Evolutionary conservation across 495 filamentous ascomycete species (phyloP), one percentile per base, ranked within the genome.

Genomic region (Haplographium delicatum): DNA sequence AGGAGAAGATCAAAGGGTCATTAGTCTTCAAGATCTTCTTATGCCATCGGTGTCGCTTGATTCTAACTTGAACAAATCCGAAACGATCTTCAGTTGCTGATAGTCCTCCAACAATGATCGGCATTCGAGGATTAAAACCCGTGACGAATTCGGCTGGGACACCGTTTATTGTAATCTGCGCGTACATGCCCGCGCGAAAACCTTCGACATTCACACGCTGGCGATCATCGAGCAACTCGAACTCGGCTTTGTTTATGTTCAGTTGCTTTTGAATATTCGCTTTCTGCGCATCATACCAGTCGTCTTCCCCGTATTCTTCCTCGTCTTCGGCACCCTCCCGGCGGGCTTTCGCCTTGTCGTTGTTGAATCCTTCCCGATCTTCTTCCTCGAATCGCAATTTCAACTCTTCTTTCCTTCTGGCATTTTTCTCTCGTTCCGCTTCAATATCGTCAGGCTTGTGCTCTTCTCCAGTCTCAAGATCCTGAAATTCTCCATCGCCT

Each of bases 21-120:
- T 91, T 95, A 15, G 88, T 96, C 70, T 98, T 98, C 54, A 98
- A 72, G 49, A 96, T 96, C 74, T 90, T 95, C 80, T 97, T 96
- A 65, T 97, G 93, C 94, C 94, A 98, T 56, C 93, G 79, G 63
- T 98, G 93, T 50, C 87, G 77, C 77, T 96, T 96, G 72, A 98
- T 96, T 30, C 94, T 81, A 42, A 96, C 80, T 66, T 96, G 93
- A 11, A 97, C 84, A 58, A 88, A 96, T 2, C 94, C 93, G 63
- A 95, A 95, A 10, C 93, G 82, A 66, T 96, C 89, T 66, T 98
- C 93, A 0, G 90, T 95, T 7, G 94, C 78, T 31, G 88, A 81
- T 33, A 98, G 73, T 40, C 93, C 93, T 38, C 93, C 93, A 33
- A 97, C 74, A 41, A 98, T 81, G 56, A 98, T 77, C 28, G 94